Evolutionary conservation across 2,329 filamentous ascomycete species (phyloP).

Genomic region (Phoma herbarum): DNA sequence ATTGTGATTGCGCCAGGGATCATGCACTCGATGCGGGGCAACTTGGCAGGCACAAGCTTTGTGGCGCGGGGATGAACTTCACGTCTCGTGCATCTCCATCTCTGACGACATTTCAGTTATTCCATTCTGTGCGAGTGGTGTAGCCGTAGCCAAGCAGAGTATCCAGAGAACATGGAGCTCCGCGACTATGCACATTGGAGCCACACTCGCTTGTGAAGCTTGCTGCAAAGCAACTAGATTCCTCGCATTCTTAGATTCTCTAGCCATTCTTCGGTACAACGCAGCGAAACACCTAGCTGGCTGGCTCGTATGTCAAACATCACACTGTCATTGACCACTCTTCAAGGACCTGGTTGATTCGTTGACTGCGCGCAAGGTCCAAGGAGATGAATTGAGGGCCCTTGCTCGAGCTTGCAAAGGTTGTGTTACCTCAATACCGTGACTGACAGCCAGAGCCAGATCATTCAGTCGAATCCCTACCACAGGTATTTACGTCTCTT

Average conservation of each 20-base stretch:
- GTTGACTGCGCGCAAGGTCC: neutral
- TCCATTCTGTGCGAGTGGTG: neutral
- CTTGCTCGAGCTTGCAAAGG: neutral
- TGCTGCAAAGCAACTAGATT: neutral
- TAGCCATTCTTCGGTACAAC: neutral
- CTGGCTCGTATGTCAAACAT: neutral
- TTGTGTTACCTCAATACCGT: neutral
- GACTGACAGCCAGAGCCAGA: neutral
- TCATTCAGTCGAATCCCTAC: neutral
- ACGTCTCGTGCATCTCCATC: neutral
- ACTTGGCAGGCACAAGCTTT: slow-evolving; percentile 1
- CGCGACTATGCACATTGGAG: neutral
- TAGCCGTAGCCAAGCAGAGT: neutral
- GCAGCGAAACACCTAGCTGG: neutral
- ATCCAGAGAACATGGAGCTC: neutral
- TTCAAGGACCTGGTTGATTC: neutral
- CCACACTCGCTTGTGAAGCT: neutral
- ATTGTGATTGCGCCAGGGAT: neutral
- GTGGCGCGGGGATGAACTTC: neutral
- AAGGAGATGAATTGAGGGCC: neutral
- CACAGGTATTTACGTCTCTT: neutral
- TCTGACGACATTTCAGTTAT: neutral
- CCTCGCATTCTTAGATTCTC: neutral
- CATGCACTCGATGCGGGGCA: slow-evolving; percentile 4
- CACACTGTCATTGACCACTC: neutral